phyloP scores from a whole-genome alignment of 73 alveolate species.

The Paramecium sexaurelia region DNA sequence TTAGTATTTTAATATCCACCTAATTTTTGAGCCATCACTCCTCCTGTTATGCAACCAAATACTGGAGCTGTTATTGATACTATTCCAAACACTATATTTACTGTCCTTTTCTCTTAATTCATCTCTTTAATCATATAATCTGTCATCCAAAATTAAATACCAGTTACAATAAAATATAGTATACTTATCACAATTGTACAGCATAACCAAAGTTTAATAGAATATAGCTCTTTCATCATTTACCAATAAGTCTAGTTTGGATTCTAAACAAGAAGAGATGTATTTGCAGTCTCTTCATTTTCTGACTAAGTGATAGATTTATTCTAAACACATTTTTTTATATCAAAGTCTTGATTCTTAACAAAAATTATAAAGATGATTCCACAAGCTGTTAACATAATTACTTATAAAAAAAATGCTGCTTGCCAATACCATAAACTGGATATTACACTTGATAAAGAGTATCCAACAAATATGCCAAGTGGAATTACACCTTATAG shows the following conservation, averaged over 20 bases:
- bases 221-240: conserved; percentile 7
- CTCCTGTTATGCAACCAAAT: conserved; percentile 85
- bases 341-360: conserved; percentile 36
- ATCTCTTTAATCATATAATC: conserved; percentile 87
- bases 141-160: conserved; percentile 95
- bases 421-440: conserved; percentile 32
- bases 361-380: not conserved
- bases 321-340: not conserved
- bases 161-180: conserved; percentile 91
- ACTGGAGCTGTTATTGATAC: conserved; percentile 91
- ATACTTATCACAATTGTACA: conserved; percentile 78
- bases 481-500: conserved; percentile 61
- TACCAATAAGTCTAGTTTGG: not conserved
- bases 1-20: conserved; percentile 90
- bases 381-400: not conserved
- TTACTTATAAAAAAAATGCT: not conserved
- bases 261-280: not conserved
- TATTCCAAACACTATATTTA: conserved; percentile 76
- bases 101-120: conserved; percentile 71
- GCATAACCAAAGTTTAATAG: conserved; percentile 58
- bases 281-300: not conserved
- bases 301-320: not conserved
- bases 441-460: conserved; percentile 45
- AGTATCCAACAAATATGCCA: conserved; percentile 65
- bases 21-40: conserved; percentile 72